Evolutionary conservation across 768 basidiomycete species (phyloP).

Genomic region (Hemileccinum rubropunctum): DNA sequence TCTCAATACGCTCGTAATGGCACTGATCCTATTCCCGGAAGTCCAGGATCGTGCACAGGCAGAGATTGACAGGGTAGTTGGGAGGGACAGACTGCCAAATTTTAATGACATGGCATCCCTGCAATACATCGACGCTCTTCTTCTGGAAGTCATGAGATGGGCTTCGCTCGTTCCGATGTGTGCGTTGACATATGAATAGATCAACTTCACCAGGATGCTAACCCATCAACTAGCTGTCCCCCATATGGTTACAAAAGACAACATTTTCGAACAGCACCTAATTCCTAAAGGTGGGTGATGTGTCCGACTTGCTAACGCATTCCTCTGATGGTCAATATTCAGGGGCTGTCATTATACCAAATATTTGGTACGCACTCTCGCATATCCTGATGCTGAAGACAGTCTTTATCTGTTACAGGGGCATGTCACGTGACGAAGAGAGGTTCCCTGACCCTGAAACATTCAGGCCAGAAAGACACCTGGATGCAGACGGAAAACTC

Average conservation of each 20-base stretch:
- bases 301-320: background rate
- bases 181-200: background rate
- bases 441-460: constrained; percentile 26
- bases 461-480: constrained; percentile 35
- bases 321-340: background rate
- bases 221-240: constrained; percentile 22
- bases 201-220: background rate
- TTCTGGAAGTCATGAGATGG: constrained; percentile 24
- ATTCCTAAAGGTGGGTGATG: constrained; percentile 47
- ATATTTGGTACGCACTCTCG: constrained; percentile 15
- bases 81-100: constrained; percentile 15
- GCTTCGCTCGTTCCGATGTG: constrained; percentile 19
- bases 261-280: constrained; percentile 41
- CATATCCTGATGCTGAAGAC: too few relatives aligned
- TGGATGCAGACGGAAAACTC: constrained; percentile 21
- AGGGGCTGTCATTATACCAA: constrained; percentile 24
- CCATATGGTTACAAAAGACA: constrained; percentile 35
- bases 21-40: constrained; percentile 22
- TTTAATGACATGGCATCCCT: constrained; percentile 18
- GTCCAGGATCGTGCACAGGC: constrained; percentile 20
- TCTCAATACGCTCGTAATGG: constrained; percentile 16
- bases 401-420: constrained; percentile 8
- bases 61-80: constrained; percentile 16
- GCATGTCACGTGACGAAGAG: constrained; percentile 23
- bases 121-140: constrained; percentile 21